Evolutionary conservation across 2,329 filamentous ascomycete genomes (phyloP).

Genomic region (Diaporthe vaccinii): DNA sequence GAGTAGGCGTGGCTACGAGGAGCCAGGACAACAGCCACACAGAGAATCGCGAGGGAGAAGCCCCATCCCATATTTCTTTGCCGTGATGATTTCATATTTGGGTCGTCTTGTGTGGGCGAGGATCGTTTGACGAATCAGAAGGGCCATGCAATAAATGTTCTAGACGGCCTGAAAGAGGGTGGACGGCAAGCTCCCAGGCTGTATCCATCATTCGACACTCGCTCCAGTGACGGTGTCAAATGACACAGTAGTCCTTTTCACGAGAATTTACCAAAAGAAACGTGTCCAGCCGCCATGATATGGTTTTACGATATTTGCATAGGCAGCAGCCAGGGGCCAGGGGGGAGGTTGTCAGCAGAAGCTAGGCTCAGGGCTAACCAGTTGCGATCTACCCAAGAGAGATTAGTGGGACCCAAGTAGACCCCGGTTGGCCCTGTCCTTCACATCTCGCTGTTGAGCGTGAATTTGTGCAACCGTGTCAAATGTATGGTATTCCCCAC

Average conservation of each 20-base stretch:
- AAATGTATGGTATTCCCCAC: background rate
- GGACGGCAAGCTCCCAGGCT: background rate
- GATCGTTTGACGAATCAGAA: background rate
- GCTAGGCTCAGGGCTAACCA: background rate
- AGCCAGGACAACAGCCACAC: background rate
- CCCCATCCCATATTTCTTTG: background rate
- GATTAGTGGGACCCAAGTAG: background rate
- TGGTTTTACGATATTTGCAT: background rate
- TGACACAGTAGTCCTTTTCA: background rate
- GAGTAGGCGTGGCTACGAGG: background rate
- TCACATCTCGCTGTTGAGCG: background rate
- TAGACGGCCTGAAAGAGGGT: background rate
- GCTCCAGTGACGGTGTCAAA: background rate
- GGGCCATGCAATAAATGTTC: background rate
- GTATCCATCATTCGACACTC: background rate
- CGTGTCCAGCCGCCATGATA: background rate
- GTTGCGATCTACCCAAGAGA: background rate
- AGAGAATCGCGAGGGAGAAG: background rate
- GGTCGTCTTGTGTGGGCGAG: background rate
- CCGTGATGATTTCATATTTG: background rate
- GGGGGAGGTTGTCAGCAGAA: background rate
- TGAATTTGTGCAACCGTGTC: background rate
- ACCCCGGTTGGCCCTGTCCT: too few species aligned
- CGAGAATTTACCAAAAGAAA: background rate
- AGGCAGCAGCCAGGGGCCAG: background rate